A percentile compares a stretch with the other conserved stretches of the same genome.
These are phyloP conservation scores for Deinandra increscens DNA, from an alignment of 129 eudicot species.

Conservation along the genomic window DNA sequence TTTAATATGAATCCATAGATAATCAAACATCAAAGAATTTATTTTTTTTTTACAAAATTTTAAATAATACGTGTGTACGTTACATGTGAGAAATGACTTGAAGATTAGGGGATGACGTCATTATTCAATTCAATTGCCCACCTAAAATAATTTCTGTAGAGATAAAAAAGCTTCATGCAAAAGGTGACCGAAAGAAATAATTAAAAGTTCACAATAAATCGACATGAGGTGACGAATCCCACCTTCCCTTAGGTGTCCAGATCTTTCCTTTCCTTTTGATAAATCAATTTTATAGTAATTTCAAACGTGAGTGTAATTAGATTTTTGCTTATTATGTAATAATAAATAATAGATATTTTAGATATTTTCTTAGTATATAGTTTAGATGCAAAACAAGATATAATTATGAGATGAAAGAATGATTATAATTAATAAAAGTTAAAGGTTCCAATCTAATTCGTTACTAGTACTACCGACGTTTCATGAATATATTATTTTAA, in stretches of 20 bases:
- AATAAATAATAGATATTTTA: too few relatives aligned
- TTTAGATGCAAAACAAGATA: background rate
- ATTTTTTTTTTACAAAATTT: too few relatives aligned
- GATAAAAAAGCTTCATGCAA: conserved; percentile 25
- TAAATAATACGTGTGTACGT: background rate
- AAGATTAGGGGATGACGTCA: conserved; percentile 3
- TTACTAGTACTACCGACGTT: too few relatives aligned
- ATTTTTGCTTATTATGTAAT: background rate
- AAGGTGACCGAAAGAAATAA: background rate
- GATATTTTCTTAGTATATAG: background rate
- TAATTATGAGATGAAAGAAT: background rate
- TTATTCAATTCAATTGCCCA: conserved; percentile 14
- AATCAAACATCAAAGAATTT: background rate
- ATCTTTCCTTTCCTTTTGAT: background rate
- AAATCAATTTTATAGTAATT: background rate
- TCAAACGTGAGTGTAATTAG: background rate
- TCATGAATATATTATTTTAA: too few relatives aligned
- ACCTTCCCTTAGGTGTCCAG: conserved; percentile 9
- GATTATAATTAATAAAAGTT: background rate
- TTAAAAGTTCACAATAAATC: background rate
- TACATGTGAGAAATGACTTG: background rate
- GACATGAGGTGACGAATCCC: conserved; percentile 30
- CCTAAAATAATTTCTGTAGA: conserved; percentile 3
- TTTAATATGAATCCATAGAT: background rate
- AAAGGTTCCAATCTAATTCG: too few relatives aligned